These are phyloP conservation scores for Aquanectria penicillioides DNA, from an alignment of 2,329 filamentous ascomycete genomes.

Conservation along the genomic window DNA sequence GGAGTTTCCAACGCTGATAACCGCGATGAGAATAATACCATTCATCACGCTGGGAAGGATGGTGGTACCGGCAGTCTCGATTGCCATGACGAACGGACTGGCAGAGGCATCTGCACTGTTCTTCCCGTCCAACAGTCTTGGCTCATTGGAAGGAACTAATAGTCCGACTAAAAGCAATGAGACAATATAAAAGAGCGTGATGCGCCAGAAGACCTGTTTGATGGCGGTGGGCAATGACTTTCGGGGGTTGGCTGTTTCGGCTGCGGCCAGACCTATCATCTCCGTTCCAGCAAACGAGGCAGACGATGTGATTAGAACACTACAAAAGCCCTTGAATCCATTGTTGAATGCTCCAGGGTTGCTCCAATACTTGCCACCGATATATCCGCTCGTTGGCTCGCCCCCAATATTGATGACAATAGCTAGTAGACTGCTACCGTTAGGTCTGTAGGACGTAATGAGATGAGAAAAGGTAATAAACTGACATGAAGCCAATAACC, in stretches of 20 bases:
- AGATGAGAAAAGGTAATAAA: background rate
- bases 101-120: slow-evolving; percentile 72
- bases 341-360: slow-evolving; percentile 84
- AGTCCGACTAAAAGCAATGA: slow-evolving; percentile 83
- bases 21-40: slow-evolving; percentile 89
- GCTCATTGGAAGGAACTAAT: slow-evolving; percentile 78
- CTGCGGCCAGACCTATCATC: slow-evolving; percentile 78
- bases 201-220: slow-evolving; percentile 96
- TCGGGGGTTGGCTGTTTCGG: slow-evolving; percentile 80
- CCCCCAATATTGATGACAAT: slow-evolving; percentile 87
- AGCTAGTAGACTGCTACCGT: slow-evolving; percentile 72
- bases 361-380: slow-evolving; percentile 81
- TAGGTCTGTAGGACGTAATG: slow-evolving; percentile 17
- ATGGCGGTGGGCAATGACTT: slow-evolving; percentile 88
- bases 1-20: slow-evolving; percentile 90
- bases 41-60: slow-evolving; percentile 91
- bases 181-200: slow-evolving; percentile 88
- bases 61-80: slow-evolving; percentile 83
- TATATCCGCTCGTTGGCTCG: slow-evolving; percentile 76
- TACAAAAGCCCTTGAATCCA: slow-evolving; percentile 82
- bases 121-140: slow-evolving; percentile 66
- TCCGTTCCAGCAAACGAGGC: slow-evolving; percentile 82
- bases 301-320: slow-evolving; percentile 78
- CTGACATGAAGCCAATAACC: slow-evolving; percentile 84
- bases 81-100: slow-evolving; percentile 93